Conservation (phyloP, 345 rosid genomes). For the Populus nigra region DNA sequence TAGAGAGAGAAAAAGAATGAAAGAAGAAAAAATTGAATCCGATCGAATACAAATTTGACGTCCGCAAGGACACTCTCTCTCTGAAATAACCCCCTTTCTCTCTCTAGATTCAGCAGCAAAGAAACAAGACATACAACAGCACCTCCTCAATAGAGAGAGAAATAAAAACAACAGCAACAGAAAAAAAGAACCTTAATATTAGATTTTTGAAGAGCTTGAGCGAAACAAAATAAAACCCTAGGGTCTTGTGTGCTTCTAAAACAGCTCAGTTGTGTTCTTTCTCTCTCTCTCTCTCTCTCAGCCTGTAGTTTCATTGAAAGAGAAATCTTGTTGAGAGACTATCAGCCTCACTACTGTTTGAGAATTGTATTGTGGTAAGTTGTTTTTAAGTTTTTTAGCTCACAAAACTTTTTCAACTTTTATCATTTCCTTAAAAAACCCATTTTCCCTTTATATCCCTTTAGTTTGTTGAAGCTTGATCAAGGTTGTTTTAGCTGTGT, state of each 20-base stretch:
- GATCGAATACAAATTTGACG: constrained; percentile 43
- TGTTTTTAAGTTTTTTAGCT: constrained; percentile 23
- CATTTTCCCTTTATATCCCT: constrained; percentile 25
- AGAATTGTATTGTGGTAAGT: constrained; percentile 21
- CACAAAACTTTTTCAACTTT: constrained; percentile 12
- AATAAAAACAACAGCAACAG: constrained; percentile 17
- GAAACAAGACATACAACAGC: constrained; percentile 39
- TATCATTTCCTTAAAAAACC: constrained; percentile 15
- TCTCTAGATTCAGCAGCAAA: constrained; percentile 48
- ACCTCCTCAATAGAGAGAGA: constrained; percentile 14
- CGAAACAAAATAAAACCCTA: constrained; percentile 31
- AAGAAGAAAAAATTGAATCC: constrained; percentile 14
- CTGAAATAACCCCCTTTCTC: constrained; percentile 19
- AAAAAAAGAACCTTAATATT: constrained; percentile 2
- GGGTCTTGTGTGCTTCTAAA: constrained; percentile 14
- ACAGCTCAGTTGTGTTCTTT: neutral
- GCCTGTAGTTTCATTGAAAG: constrained; percentile 10
- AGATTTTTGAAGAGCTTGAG: constrained; percentile 7
- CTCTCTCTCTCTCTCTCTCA: neutral
- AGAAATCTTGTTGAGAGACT: neutral
- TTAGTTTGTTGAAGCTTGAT: constrained; percentile 39
- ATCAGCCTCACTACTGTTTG: constrained; percentile 14
- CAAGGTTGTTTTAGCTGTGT: constrained; percentile 29
- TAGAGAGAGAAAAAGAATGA: constrained; percentile 33
- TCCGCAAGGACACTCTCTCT: constrained; percentile 74